Evolutionary conservation across 345 rosid species (phyloP).

Genomic region (Lumnitzera littorea): DNA sequence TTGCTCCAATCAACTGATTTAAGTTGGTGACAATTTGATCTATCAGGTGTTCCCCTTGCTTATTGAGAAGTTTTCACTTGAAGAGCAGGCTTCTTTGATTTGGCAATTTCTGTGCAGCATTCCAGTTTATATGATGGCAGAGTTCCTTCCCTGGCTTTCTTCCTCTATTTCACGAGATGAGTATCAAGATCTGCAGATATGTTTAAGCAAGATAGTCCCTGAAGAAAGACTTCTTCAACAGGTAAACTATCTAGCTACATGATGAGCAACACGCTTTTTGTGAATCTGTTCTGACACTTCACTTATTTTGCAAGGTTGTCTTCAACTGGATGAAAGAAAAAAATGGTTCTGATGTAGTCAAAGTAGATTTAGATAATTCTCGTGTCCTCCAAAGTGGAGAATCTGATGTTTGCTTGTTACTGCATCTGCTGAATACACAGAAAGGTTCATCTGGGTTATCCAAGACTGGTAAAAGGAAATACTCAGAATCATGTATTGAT

Average conservation of each 20-base stretch:
- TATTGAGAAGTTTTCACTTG: conserved; percentile 45
- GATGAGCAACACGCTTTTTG: background rate
- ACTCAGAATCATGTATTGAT: conserved; percentile 36
- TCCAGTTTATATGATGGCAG: conserved; percentile 58
- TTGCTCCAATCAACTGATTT: conserved; percentile 5
- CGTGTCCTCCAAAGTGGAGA: conserved; percentile 23
- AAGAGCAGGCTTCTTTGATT: conserved; percentile 57
- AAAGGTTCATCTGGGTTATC: conserved; percentile 47
- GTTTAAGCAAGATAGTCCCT: conserved; percentile 52
- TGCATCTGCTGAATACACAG: conserved; percentile 24
- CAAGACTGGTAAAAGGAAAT: conserved; percentile 67
- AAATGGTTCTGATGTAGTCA: conserved; percentile 17
- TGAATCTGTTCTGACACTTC: conserved; percentile 8
- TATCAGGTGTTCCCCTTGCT: conserved; percentile 63
- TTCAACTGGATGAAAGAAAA: conserved; percentile 72
- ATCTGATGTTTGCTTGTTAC: conserved; percentile 28
- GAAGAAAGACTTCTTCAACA: conserved; percentile 59
- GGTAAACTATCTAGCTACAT: conserved; percentile 24
- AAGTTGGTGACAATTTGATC: conserved; percentile 7
- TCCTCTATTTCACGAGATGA: conserved; percentile 50
- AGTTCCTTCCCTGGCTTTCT: conserved; percentile 56
- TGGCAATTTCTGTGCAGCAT: conserved; percentile 73
- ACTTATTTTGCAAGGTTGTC: conserved; percentile 43
- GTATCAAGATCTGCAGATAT: conserved; percentile 33
- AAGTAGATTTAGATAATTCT: conserved; percentile 26